A percentile compares a stretch with the other conserved stretches of the same genome.
Evolutionary conservation across 495 filamentous ascomycete species (phyloP).

Genomic region (Penicillium longicatenatum): DNA sequence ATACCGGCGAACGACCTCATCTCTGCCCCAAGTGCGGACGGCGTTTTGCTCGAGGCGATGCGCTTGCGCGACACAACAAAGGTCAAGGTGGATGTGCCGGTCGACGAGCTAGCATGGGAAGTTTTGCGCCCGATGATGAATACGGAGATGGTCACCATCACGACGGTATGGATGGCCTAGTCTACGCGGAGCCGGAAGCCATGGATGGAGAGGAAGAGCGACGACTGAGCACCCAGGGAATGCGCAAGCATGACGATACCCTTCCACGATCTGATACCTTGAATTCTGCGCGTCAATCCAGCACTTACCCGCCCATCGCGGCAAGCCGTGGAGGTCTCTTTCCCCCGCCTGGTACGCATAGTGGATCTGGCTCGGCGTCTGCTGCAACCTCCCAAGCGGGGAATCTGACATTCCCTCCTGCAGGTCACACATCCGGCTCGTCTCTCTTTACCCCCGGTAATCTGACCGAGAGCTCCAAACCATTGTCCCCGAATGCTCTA

Average conservation of each 20-base stretch:
- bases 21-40: slow-evolving; percentile 92
- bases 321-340: slow-evolving; percentile 43
- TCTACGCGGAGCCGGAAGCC: slow-evolving; percentile 62
- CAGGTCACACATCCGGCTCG: slow-evolving; percentile 42
- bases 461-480: slow-evolving; percentile 86
- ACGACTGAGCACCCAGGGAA: slow-evolving; percentile 66
- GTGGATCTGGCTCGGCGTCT: slow-evolving; percentile 51
- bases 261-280: slow-evolving; percentile 49
- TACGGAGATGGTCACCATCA: slow-evolving; percentile 55
- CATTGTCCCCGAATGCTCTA: slow-evolving; percentile 72
- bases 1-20: slow-evolving; percentile 94
- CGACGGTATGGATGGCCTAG: slow-evolving; percentile 75
- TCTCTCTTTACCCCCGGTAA: slow-evolving; percentile 69
- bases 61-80: slow-evolving; percentile 91
- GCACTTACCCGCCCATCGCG: slow-evolving; percentile 77
- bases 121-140: slow-evolving; percentile 81
- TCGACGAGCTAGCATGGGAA: slow-evolving; percentile 80
- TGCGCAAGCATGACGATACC: slow-evolving; percentile 65
- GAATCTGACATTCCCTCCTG: slow-evolving; percentile 49
- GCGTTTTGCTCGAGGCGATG: slow-evolving; percentile 93
- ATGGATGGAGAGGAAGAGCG: slow-evolving; percentile 68
- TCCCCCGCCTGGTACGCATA: slow-evolving; percentile 60
- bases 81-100: slow-evolving; percentile 95
- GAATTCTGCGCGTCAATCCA: slow-evolving; percentile 59
- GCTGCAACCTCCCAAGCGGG: slow-evolving; percentile 55